Percentiles rank a stretch among this genome's conserved stretches.
These are phyloP conservation scores for Quercus parvula DNA, from an alignment of 306 rosid genomes.

Conservation along the genomic window DNA sequence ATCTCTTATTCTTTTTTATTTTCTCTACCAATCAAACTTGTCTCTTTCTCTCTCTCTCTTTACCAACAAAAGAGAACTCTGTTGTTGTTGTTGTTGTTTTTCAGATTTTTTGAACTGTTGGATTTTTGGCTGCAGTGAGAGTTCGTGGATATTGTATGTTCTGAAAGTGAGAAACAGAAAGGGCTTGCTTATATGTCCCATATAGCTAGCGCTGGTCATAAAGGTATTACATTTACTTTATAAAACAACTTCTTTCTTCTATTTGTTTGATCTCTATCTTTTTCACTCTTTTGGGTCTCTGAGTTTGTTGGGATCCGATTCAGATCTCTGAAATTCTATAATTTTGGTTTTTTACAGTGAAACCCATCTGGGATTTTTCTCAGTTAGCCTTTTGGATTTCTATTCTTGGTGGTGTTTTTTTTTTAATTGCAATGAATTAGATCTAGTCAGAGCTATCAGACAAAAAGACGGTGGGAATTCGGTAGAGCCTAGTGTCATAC, in stretches of 20 bases:
- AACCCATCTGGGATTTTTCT: slow-evolving; percentile 34
- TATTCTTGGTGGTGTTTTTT: slow-evolving; percentile 21
- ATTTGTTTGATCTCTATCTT: neutral
- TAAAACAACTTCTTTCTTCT: neutral
- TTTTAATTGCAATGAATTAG: slow-evolving; percentile 24
- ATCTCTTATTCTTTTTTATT: neutral
- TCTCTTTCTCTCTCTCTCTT: neutral
- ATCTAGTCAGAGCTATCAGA: slow-evolving; percentile 61
- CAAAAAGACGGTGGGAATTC: slow-evolving; percentile 52
- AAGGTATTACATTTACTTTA: slow-evolving; percentile 19
- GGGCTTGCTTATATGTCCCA: neutral
- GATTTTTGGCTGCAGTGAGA: slow-evolving; percentile 22
- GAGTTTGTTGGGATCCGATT: slow-evolving; percentile 56
- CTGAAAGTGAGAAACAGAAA: slow-evolving; percentile 22
- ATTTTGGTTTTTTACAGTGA: slow-evolving; percentile 25
- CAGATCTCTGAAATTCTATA: slow-evolving; percentile 43
- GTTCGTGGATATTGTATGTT: slow-evolving; percentile 20
- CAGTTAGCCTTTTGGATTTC: slow-evolving; percentile 23
- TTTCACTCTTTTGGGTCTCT: neutral
- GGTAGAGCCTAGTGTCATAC: slow-evolving; percentile 20
- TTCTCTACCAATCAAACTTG: neutral
- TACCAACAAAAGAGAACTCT: neutral
- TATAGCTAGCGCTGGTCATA: neutral
- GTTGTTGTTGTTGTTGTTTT: neutral
- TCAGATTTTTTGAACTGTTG: neutral